Percentiles rank a stretch among this genome's conserved stretches.
These are phyloP conservation scores for Handroanthus guayacan DNA, from an alignment of 257 asterid genomes.

Conservation along the genomic window DNA sequence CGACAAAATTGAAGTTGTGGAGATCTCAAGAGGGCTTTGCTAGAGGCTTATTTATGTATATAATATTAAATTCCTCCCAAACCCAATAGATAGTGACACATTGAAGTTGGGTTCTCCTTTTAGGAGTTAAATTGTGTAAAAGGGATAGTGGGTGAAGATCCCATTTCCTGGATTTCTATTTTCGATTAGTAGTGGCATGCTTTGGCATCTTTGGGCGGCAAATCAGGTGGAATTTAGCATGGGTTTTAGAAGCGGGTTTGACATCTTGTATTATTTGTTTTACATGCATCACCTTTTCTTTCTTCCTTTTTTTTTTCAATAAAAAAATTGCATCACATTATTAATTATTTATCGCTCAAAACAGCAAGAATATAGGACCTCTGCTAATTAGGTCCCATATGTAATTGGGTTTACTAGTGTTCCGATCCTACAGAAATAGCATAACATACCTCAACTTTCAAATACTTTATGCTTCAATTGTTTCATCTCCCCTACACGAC, in stretches of 20 bases:
- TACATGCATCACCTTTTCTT: neutral
- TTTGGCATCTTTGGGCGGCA: slow-evolving; percentile 5
- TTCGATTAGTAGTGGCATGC: neutral
- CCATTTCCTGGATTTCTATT: neutral
- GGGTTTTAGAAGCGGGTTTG: neutral
- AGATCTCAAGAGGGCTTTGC: slow-evolving; percentile 12
- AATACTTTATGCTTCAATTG: neutral
- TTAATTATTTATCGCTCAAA: neutral
- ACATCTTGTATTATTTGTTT: neutral
- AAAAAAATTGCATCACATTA: neutral
- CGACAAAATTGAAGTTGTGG: slow-evolving; percentile 11
- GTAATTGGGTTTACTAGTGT: neutral
- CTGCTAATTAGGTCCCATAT: slow-evolving; percentile 25
- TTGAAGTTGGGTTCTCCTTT: slow-evolving; percentile 26
- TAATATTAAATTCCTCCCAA: slow-evolving; percentile 6
- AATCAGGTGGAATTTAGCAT: neutral
- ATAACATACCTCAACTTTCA: neutral
- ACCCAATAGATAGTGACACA: slow-evolving; percentile 19
- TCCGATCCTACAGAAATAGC: neutral
- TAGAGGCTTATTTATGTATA: slow-evolving; percentile 14
- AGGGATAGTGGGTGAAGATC: neutral
- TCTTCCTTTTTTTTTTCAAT: no score
- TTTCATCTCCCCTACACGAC: neutral
- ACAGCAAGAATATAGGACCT: slow-evolving; percentile 1
- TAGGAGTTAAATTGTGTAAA: neutral